phyloP scores from a whole-genome alignment of 768 basidiomycete species.

The Lentinula edodes region DNA sequence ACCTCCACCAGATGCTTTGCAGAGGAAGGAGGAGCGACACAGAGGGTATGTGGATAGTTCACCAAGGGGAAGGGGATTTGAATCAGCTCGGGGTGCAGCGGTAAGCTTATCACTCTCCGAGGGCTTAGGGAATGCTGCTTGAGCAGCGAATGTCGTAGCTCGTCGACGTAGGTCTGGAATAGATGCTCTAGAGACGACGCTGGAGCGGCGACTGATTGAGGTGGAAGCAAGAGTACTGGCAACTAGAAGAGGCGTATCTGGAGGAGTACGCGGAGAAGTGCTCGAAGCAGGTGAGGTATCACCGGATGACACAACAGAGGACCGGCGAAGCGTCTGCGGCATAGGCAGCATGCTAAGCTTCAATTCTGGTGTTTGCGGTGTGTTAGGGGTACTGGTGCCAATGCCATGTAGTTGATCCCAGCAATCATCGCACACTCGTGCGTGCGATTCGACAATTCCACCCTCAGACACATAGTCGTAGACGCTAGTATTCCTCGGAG shows the following conservation, averaged over 20 bases:
- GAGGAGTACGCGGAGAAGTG: slow-evolving; percentile 19
- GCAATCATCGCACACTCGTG: slow-evolving; percentile 73
- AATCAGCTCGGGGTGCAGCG: background rate
- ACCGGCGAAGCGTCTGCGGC: background rate
- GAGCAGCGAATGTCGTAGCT: slow-evolving; percentile 25
- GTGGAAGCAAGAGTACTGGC: slow-evolving; percentile 14
- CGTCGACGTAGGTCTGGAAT: slow-evolving; percentile 22
- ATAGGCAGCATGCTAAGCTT: background rate
- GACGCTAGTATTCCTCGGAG: slow-evolving; percentile 64
- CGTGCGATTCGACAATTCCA: slow-evolving; percentile 40
- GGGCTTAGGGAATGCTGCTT: background rate
- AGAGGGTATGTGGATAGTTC: slow-evolving; percentile 75
- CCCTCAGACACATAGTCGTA: slow-evolving; percentile 51
- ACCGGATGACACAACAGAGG: background rate
- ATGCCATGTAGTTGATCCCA: slow-evolving; percentile 65
- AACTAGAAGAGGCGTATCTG: slow-evolving; percentile 11
- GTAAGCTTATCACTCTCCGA: background rate
- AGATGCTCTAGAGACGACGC: slow-evolving; percentile 14
- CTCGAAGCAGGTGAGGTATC: slow-evolving; percentile 26
- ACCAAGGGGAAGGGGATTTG: slow-evolving; percentile 28
- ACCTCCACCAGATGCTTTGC: slow-evolving; percentile 76
- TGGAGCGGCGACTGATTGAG: slow-evolving; percentile 12
- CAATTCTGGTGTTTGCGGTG: slow-evolving; percentile 23
- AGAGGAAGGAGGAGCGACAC: slow-evolving; percentile 56
- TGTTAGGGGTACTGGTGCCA: background rate